Evolutionary conservation across 2,329 filamentous ascomycete species (phyloP).

Genomic region (Botrytis byssoidea): DNA sequence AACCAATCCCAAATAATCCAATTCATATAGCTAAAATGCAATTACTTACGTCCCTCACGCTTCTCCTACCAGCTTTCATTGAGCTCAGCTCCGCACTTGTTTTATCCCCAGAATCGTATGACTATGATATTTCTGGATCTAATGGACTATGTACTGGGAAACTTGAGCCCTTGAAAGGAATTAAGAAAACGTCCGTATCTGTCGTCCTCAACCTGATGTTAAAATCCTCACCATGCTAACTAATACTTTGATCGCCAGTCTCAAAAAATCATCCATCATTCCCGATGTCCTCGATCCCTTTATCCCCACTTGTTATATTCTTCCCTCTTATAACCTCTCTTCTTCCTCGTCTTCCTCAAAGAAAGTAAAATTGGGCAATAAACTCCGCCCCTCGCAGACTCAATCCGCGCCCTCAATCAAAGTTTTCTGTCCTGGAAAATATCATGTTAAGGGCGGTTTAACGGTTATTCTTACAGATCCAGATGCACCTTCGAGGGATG

Average conservation of each 20-base stretch:
- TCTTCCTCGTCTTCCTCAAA: not conserved
- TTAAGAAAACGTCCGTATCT: not conserved
- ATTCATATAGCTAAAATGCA: not conserved
- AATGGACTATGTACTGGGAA: not conserved
- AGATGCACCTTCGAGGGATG: constrained; percentile 53
- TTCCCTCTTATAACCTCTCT: not conserved
- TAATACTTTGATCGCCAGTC: not conserved
- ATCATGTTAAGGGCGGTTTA: constrained; percentile 37
- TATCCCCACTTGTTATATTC: constrained; percentile 6
- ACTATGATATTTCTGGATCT: not conserved
- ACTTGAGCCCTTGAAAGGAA: not conserved
- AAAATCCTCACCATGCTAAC: not conserved
- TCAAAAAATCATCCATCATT: constrained; percentile 12
- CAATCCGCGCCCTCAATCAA: constrained; percentile 35
- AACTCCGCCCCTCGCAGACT: constrained; percentile 33
- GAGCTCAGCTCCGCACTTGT: not conserved
- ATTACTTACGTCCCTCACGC: not conserved
- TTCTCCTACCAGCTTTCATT: not conserved
- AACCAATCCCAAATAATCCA: not conserved
- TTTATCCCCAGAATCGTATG: not conserved
- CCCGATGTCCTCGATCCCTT: constrained; percentile 7
- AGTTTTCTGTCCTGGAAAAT: constrained; percentile 34
- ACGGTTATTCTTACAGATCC: constrained; percentile 56
- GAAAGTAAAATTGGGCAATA: constrained; percentile 34
- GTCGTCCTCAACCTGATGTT: not conserved